These are phyloP conservation scores for Parastagonospora avenae DNA, from an alignment of 2,329 filamentous ascomycete genomes.

Conservation along the genomic window DNA sequence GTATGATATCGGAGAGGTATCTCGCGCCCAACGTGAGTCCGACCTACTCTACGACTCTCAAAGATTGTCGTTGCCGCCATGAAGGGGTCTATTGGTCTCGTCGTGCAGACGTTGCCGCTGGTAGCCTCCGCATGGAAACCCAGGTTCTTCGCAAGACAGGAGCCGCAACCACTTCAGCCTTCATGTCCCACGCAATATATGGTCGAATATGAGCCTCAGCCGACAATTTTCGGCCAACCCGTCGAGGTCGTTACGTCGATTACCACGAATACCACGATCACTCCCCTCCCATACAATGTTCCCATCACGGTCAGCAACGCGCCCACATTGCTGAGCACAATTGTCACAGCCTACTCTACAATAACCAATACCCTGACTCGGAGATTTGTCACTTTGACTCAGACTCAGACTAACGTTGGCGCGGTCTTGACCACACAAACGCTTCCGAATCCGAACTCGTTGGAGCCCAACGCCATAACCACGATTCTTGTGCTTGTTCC, in stretches of 20 bases:
- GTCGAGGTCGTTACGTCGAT: background rate
- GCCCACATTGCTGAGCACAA: constrained; percentile 2
- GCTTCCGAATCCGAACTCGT: background rate
- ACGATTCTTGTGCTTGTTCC: background rate
- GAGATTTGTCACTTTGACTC: background rate
- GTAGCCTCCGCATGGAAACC: constrained; percentile 1
- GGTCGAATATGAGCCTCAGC: background rate
- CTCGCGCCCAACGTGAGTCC: background rate
- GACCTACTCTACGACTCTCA: background rate
- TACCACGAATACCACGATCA: constrained; percentile 1
- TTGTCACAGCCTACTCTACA: constrained; percentile 1
- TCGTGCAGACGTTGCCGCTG: background rate
- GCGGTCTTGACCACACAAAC: background rate
- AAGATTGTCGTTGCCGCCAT: background rate
- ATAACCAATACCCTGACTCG: background rate
- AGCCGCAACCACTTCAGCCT: background rate
- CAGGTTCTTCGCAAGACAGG: constrained; percentile 1
- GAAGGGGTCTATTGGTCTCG: background rate
- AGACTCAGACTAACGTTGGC: background rate
- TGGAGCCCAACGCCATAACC: background rate
- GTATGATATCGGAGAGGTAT: background rate
- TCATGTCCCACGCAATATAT: background rate
- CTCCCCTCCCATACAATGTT: constrained; percentile 1
- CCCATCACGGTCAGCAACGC: constrained; percentile 4
- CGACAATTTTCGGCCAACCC: constrained; percentile 1